Base-by-base conservation (phyloP, 176 grass and related monocot genomes). In the Oryza meyeriana region DNA sequence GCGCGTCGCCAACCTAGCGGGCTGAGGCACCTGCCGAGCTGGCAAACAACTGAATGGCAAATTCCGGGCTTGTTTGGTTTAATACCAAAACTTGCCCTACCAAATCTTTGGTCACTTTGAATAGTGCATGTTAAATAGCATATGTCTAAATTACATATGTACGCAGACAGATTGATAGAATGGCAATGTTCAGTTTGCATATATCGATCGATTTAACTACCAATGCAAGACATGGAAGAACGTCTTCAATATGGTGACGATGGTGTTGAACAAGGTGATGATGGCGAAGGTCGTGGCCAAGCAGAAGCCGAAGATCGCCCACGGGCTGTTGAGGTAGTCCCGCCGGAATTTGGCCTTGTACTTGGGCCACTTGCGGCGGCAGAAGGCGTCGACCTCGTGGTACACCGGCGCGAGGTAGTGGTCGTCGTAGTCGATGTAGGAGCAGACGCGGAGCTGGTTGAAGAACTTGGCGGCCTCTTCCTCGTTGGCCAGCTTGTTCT, bases 311-410 rank as follows among this genome's bases (percentile, higher is more conserved):
- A 80, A 1, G 20, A 69, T 30, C 12, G 78, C 42, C 78, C 78
- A 80, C 0, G 78, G 78, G 64, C 45, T 80, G 44, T n/a, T 38
- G 78, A 64, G 67, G 64, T 80, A 13, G 12, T 80, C 78, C 1
- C 64, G 41, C 30, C 67, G 3, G 45, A 80, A 69, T 25, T 20
- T 38, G 42, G 64, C 41, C 78, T 27, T 80, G 31, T 80, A 64
- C n/a, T 58, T 67, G 8, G 4, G 41, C 78, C 78, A 80, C 30
- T 64, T 80, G 9, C 42, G 50, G 18, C 34, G 20, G 78, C 65
- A 57, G 78, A 55, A 80, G 12, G 1, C 0, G 1, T 6, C 50
- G 0, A 80, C 41, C 0, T 69, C 78, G 5, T 0, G 1, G 30
- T 69, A 80, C 44, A 57, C 4, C 41, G 1, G 20, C 11, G 64